These are phyloP conservation scores for Sporobolomyces roseus DNA, from an alignment of 768 basidiomycete genomes.

Conservation along the genomic window DNA sequence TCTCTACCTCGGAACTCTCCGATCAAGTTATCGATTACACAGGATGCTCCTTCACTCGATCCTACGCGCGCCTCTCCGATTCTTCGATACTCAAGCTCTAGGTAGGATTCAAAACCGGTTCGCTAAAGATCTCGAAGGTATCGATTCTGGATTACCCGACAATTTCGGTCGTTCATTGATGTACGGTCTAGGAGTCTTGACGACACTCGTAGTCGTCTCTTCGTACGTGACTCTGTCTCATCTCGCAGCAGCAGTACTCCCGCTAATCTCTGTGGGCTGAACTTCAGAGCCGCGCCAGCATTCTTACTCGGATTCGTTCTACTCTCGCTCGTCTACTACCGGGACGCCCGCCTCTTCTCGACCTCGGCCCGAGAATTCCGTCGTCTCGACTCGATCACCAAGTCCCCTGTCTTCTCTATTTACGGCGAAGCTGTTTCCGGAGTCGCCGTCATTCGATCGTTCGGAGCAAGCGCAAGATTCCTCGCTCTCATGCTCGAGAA, in stretches of 20 bases:
- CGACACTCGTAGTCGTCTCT: constrained; percentile 42
- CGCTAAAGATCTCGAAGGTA: constrained; percentile 42
- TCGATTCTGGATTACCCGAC: constrained; percentile 43
- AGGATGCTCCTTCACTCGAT: constrained; percentile 38
- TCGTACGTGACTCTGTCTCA: not conserved
- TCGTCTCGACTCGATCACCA: constrained; percentile 50
- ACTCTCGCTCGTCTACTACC: constrained; percentile 34
- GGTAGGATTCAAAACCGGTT: constrained; percentile 40
- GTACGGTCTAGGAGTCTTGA: constrained; percentile 42
- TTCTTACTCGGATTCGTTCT: constrained; percentile 44
- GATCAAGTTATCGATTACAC: constrained; percentile 35
- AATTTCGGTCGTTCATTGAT: constrained; percentile 37
- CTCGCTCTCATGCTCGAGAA: constrained; percentile 40
- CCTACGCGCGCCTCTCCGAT: constrained; percentile 43
- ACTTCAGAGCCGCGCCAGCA: constrained; percentile 33
- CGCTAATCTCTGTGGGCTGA: not conserved
- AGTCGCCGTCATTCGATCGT: constrained; percentile 46
- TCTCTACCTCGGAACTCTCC: constrained; percentile 42
- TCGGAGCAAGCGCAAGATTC: constrained; percentile 41
- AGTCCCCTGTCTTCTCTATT: constrained; percentile 47
- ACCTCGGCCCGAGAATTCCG: constrained; percentile 50
- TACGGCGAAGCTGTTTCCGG: constrained; percentile 47
- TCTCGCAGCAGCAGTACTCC: not conserved
- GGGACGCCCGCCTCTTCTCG: constrained; percentile 46
- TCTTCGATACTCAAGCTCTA: constrained; percentile 43